Percentiles rank a stretch among this genome's conserved stretches.
Evolutionary conservation across 176 grass and related monocot genomes (phyloP).

Genomic region (Triticum dicoccoides): DNA sequence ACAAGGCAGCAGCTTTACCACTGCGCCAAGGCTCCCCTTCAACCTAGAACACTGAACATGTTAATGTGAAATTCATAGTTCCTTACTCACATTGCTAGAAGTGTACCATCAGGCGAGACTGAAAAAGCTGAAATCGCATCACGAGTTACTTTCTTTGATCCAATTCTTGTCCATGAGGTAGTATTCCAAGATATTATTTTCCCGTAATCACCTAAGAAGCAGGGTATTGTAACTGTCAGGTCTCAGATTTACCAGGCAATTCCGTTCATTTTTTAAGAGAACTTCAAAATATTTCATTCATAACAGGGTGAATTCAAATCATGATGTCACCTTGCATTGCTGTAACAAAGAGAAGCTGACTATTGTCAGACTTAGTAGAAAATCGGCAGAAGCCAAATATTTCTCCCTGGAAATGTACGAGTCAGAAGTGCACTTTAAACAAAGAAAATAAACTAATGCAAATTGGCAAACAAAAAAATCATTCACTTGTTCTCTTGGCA

Average conservation of each 20-base stretch:
- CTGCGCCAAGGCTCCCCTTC: too few species aligned
- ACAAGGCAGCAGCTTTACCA: too few species aligned
- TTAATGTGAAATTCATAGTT: conserved; percentile 8
- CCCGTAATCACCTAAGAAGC: conserved; percentile 61
- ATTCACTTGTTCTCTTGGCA: conserved; percentile 79
- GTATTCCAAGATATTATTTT: conserved; percentile 96
- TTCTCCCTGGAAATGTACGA: conserved; percentile 72
- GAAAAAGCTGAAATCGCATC: conserved; percentile 92
- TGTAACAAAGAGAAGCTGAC: conserved; percentile 59
- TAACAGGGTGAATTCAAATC: conserved; percentile 35
- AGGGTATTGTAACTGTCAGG: conserved; percentile 23
- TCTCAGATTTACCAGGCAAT: neutral
- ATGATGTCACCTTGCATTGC: conserved; percentile 71
- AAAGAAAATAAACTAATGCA: neutral
- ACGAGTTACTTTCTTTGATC: conserved; percentile 67
- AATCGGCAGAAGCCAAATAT: conserved; percentile 91
- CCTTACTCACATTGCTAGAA: conserved; percentile 69
- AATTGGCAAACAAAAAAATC: neutral
- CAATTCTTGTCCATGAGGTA: conserved; percentile 68
- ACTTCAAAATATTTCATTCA: neutral
- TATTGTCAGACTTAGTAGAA: conserved; percentile 39
- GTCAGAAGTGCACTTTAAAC: conserved; percentile 27
- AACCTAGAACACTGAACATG: too few species aligned
- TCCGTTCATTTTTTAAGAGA: neutral
- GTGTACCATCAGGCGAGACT: conserved; percentile 65